phyloP scores from a whole-genome alignment of 23 red algal genomes.

The Agarophyton chilense region DNA sequence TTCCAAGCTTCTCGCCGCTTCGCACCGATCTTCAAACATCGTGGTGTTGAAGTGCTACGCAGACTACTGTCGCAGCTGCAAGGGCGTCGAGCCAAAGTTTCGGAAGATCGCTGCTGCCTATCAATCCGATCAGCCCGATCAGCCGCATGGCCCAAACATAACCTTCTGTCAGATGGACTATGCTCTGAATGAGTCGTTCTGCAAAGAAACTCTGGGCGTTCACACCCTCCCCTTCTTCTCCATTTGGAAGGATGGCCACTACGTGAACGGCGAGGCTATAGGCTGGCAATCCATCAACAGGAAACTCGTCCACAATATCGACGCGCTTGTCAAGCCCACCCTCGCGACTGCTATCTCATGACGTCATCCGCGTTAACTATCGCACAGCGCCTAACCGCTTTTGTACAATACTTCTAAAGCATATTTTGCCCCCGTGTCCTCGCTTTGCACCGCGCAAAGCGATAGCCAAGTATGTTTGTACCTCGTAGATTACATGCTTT shows the following conservation, averaged over 20 bases:
- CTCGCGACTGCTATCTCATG: background rate
- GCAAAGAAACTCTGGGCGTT: conserved; percentile 24
- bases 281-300: conserved; percentile 51
- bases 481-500: no score
- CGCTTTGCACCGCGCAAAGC: background rate
- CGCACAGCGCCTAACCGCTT: background rate
- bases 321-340: conserved; percentile 1
- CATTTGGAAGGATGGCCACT: conserved; percentile 38
- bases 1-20: background rate
- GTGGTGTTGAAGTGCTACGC: conserved; percentile 46
- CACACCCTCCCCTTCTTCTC: conserved; percentile 41
- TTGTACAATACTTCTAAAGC: background rate
- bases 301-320: conserved; percentile 28
- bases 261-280: conserved; percentile 33
- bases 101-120: conserved; percentile 60
- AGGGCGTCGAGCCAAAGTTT: conserved; percentile 47
- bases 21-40: background rate
- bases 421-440: background rate
- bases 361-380: background rate
- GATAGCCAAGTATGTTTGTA: no score
- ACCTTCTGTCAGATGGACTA: conserved; percentile 59
- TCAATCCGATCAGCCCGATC: background rate
- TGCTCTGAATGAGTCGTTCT: conserved; percentile 35
- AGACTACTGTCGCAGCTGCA: conserved; percentile 34
- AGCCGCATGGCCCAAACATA: background rate